Percentiles rank a stretch among this genome's conserved stretches.
phyloP scores from a whole-genome alignment of 495 filamentous ascomycete genomes.

The Letharia columbiana region DNA sequence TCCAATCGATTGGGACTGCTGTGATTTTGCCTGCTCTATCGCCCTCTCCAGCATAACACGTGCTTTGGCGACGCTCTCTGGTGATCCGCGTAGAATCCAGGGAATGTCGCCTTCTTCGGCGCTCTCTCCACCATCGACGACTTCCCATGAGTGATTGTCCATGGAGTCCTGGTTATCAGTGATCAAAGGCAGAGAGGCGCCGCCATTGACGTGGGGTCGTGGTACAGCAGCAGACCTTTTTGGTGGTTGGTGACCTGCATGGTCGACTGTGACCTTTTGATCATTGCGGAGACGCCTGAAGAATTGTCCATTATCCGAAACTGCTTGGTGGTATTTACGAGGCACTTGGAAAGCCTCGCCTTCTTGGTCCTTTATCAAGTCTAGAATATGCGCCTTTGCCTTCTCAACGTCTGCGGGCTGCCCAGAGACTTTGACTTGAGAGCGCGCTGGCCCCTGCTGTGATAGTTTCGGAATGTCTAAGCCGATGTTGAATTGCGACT shows the following conservation, averaged over 20 bases:
- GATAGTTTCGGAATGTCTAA: constrained; percentile 79
- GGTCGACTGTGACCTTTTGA: constrained; percentile 79
- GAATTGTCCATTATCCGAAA: constrained; percentile 85
- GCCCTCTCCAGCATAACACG: constrained; percentile 61
- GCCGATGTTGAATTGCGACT: constrained; percentile 78
- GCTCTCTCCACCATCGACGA: constrained; percentile 49
- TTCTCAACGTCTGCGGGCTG: constrained; percentile 67
- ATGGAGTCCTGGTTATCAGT: constrained; percentile 63
- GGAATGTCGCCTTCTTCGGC: constrained; percentile 69
- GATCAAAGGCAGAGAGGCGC: constrained; percentile 66
- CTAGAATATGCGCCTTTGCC: constrained; percentile 73
- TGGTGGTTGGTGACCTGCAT: constrained; percentile 68
- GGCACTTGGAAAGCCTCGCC: constrained; percentile 81
- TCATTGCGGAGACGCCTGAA: constrained; percentile 81
- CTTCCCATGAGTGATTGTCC: constrained; percentile 69
- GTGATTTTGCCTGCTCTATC: constrained; percentile 55
- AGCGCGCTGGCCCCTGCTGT: constrained; percentile 55
- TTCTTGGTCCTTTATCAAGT: constrained; percentile 73
- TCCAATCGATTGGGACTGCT: constrained; percentile 59
- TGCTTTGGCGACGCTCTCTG: constrained; percentile 69
- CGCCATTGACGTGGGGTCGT: constrained; percentile 40
- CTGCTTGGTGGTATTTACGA: constrained; percentile 64
- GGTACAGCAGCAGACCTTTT: constrained; percentile 45
- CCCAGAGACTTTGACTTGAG: constrained; percentile 74
- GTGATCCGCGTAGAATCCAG: constrained; percentile 76